Percentiles rank a stretch among this genome's conserved stretches.
phyloP scores from a whole-genome alignment of 176 grass and related monocot species.

The Cenchrus fungigraminus region DNA sequence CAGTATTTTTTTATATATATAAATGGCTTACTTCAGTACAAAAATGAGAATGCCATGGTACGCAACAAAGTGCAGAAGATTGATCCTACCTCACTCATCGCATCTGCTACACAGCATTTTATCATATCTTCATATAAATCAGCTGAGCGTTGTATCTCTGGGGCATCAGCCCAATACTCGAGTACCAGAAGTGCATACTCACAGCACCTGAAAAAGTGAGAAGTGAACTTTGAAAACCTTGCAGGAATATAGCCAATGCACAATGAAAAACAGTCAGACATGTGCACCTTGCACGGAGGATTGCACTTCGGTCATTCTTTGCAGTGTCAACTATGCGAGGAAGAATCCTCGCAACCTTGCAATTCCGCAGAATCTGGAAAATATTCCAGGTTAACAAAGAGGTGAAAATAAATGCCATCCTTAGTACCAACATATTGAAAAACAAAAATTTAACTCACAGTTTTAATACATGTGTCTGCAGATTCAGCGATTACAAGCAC shows the following conservation, averaged over 20 bases:
- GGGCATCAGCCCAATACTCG: slow-evolving; percentile 98
- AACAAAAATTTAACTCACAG: slow-evolving; percentile 60
- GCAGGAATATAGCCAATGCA: slow-evolving; percentile 30
- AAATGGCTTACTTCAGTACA: slow-evolving; percentile 10
- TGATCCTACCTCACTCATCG: slow-evolving; percentile 91
- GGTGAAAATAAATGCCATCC: slow-evolving; percentile 31
- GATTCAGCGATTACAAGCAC: slow-evolving; percentile 98
- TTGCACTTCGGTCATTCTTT: slow-evolving; percentile 74
- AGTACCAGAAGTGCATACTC: slow-evolving; percentile 88
- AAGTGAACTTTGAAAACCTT: slow-evolving; percentile 32
- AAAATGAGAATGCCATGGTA: neutral
- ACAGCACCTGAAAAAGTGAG: slow-evolving; percentile 70
- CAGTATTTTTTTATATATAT: too few species aligned
- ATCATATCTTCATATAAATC: slow-evolving; percentile 96
- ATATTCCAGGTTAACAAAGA: slow-evolving; percentile 36
- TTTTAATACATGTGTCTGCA: slow-evolving; percentile 96
- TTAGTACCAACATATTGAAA: slow-evolving; percentile 27
- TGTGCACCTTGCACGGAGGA: slow-evolving; percentile 83
- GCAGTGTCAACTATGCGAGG: slow-evolving; percentile 77
- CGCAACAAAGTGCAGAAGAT: slow-evolving; percentile 25
- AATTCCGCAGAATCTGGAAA: slow-evolving; percentile 82
- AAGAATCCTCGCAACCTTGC: slow-evolving; percentile 78
- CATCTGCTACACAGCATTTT: slow-evolving; percentile 94
- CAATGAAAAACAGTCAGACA: slow-evolving; percentile 24
- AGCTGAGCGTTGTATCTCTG: slow-evolving; percentile 91